Evolutionary conservation across 805 yeast species (phyloP), one percentile per base, ranked within the genome.

Genomic region (Candida wancherniae): DNA sequence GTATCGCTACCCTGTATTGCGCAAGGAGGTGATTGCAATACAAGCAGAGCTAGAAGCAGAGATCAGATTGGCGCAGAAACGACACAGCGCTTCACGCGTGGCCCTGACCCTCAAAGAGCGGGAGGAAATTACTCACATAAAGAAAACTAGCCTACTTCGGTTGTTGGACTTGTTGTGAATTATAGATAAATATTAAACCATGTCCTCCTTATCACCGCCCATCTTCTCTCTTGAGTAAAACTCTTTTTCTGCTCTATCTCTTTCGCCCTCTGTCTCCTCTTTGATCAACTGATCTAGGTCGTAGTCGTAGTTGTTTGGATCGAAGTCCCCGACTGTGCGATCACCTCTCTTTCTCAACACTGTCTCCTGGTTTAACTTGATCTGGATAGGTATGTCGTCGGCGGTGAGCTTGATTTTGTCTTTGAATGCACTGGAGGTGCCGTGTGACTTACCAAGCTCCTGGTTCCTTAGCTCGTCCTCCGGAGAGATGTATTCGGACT

Each of bases 221-320:
- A 44, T 21, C 6, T 23, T 11, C 23, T 44, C 36, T 3, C 30
- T 17, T 3, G 40, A 24, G 24, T 44, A 42, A 14, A 28, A 38
- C 20, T 40, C 45, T 6, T 29, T 19, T 3, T 32, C 29, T 20
- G 17, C 28, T 10, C 34, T 21, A 21, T 34, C 26, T 3, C 35
- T 39, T 5, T 58, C 59, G 5, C 38, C 39, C 24, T 46, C 50
- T 7, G 42, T 48, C 30, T 61, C 67, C 26, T 66, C 70, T 15
- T 47, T 42, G 22, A 64, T 63, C 43, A 66, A 55, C 34, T 63
- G 67, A 39, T 66, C 71, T 32, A 66, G 50, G 33, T 66, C 71
- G 29, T 63, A 65, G 41, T 65, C 71, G 40, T 58, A 65, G 25
- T 51, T 59, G 47, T 64, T 58, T 5, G 71, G 71, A 37, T 65